A percentile compares a stretch with the other conserved stretches of the same genome.
Evolutionary conservation across 2,329 filamentous ascomycete genomes (phyloP).

Genomic region (Cladophialophora psammophila): DNA sequence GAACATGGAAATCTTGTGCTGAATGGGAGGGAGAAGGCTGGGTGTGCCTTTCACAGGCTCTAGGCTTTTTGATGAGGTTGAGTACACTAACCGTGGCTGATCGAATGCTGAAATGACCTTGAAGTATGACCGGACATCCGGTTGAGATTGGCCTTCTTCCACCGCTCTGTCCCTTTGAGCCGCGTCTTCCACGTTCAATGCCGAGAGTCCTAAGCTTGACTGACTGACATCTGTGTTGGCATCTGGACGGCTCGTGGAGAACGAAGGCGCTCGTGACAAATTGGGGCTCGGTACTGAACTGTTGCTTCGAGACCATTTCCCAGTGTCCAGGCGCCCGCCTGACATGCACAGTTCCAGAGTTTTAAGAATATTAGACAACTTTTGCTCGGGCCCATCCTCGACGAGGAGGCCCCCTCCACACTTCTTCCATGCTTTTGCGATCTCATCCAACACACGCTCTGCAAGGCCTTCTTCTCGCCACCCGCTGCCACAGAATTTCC

Average conservation of each 20-base stretch:
- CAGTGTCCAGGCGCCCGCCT: slow-evolving; percentile 67
- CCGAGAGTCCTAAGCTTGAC: slow-evolving; percentile 67
- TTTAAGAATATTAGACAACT: slow-evolving; percentile 81
- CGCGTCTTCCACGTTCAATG: slow-evolving; percentile 50
- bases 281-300: slow-evolving; percentile 50
- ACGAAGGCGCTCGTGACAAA: slow-evolving; percentile 67
- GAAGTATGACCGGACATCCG: slow-evolving; percentile 81
- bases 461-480: slow-evolving; percentile 96
- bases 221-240: slow-evolving; percentile 66
- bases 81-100: slow-evolving; percentile 69
- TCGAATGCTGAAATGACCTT: slow-evolving; percentile 84
- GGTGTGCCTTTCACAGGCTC: slow-evolving; percentile 73
- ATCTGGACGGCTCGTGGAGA: slow-evolving; percentile 43
- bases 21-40: slow-evolving; percentile 75
- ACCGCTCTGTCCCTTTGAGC: neutral
- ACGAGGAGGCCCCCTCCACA: slow-evolving; percentile 89
- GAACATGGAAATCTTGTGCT: slow-evolving; percentile 84
- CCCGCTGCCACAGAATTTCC: slow-evolving; percentile 90
- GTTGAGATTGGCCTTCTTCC: slow-evolving; percentile 54
- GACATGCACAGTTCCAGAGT: slow-evolving; percentile 86
- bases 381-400: slow-evolving; percentile 75
- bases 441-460: slow-evolving; percentile 89
- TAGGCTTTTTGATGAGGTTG: slow-evolving; percentile 80
- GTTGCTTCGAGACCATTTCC: slow-evolving; percentile 59
- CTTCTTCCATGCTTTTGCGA: slow-evolving; percentile 90